These are phyloP conservation scores for Rhizopogon parksii DNA, from an alignment of 1,284 basidiomycete genomes.

Conservation along the genomic window DNA sequence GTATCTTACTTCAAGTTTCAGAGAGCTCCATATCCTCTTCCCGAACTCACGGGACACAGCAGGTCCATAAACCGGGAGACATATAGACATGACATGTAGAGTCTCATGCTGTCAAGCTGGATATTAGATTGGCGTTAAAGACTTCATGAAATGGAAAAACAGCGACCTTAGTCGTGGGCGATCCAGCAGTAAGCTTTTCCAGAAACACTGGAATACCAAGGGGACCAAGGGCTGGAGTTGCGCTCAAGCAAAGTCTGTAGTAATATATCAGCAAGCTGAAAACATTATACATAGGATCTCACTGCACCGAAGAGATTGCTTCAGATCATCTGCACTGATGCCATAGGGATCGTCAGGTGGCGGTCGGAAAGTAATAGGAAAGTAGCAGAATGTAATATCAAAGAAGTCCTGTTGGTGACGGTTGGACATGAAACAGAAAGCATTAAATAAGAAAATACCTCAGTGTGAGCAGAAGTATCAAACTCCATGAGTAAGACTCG, in stretches of 20 bases:
- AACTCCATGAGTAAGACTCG: constrained; percentile 86
- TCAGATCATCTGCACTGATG: constrained; percentile 86
- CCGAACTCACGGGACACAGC: constrained; percentile 55
- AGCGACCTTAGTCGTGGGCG: constrained; percentile 75
- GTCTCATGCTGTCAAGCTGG: constrained; percentile 63
- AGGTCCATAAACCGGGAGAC: constrained; percentile 79
- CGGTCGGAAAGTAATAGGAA: constrained; percentile 95
- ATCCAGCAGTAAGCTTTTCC: constrained; percentile 86
- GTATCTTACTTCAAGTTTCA: constrained; percentile 74
- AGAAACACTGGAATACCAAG: constrained; percentile 85
- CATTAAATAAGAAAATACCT: constrained; percentile 41
- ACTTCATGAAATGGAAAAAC: constrained; percentile 5
- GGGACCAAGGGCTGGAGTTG: constrained; percentile 78
- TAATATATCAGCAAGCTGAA: neutral
- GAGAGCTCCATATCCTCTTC: constrained; percentile 75
- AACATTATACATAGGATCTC: constrained; percentile 9
- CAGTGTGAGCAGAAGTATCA: constrained; percentile 65
- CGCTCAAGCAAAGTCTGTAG: constrained; percentile 56
- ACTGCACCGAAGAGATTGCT: constrained; percentile 59
- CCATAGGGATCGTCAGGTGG: constrained; percentile 93
- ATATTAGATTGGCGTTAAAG: neutral
- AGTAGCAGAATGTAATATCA: constrained; percentile 97
- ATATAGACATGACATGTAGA: constrained; percentile 65
- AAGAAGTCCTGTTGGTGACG: constrained; percentile 67
- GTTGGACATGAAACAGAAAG: neutral